Conservation (phyloP, 768 basidiomycete genomes). For the Postia placenta region DNA sequence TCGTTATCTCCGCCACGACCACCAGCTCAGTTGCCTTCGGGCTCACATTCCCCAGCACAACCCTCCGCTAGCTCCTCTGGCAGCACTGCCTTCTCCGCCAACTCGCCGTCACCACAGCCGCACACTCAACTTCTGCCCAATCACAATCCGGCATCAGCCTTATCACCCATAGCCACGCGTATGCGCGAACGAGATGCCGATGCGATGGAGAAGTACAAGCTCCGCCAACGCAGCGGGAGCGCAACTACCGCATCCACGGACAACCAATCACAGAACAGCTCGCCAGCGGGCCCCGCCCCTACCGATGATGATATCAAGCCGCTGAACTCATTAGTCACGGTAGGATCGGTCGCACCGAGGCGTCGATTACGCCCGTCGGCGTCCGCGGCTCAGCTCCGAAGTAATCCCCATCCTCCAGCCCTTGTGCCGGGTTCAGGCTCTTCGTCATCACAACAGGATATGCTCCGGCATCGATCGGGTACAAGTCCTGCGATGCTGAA, state of each 20-base stretch:
- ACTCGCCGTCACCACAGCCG: constrained; percentile 33
- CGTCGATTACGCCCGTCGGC: constrained; percentile 61
- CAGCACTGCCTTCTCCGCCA: constrained; percentile 33
- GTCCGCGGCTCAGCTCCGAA: constrained; percentile 73
- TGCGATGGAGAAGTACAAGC: constrained; percentile 82
- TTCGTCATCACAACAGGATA: constrained; percentile 31
- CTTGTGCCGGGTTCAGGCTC: constrained; percentile 20
- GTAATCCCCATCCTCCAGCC: constrained; percentile 32
- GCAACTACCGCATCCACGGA: constrained; percentile 69
- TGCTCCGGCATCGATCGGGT: constrained; percentile 53
- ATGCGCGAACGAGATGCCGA: constrained; percentile 82
- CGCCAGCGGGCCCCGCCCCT: constrained; percentile 45
- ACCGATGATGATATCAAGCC: constrained; percentile 34
- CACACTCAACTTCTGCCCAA: constrained; percentile 25
- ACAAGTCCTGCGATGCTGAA: constrained; percentile 53
- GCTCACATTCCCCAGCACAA: constrained; percentile 60
- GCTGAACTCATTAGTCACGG: constrained; percentile 38
- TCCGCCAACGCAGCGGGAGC: constrained; percentile 78
- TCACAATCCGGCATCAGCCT: constrained; percentile 36
- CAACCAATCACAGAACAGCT: constrained; percentile 55
- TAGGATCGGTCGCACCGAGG: constrained; percentile 55
- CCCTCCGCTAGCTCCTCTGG: constrained; percentile 33
- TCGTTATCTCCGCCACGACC: constrained; percentile 26
- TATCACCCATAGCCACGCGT: constrained; percentile 75
- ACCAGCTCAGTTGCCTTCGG: constrained; percentile 30